Base-by-base conservation (phyloP, 1,139 yeast genomes). In the Magnusiomyces sp. region DNA sequence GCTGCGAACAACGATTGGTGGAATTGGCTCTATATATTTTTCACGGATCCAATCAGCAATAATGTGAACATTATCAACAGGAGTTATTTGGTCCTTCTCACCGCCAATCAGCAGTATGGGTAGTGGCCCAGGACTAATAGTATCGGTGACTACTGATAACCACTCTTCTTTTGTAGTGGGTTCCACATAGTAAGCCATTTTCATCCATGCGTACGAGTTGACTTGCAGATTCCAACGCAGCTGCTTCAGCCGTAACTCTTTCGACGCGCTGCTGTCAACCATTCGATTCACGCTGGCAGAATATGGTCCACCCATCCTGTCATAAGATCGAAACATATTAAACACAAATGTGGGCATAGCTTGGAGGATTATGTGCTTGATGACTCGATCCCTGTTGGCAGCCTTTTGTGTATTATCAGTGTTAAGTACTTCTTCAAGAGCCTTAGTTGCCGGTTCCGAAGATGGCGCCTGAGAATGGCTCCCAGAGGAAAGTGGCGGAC, bases 161-260 rank as follows among this genome's bases (percentile, higher is more conserved):
- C 83, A 67, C 47, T 80, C 83, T 4, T 71, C 65, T 20, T 62
- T 59, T 5, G 67, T 67, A 10, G 77, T 73, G 16, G 72, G 68
- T 27, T 63, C 55, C 56, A 81, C 76, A 1, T 82, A 81, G 43
- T 63, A 58, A 1, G 76, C 71, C 54, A 82, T 81, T 48, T 71
- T 71, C 52, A 85, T 66, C 61, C 84, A 74, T 2, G 79, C 69
- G 2, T 58, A 55, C 0, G 89, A 74, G 50, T 77, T 72, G 11
- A 82, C 76, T 62, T 83, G 88, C 56, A 83, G 61, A 61, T 85
- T 84, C 84, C 88, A 81, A 47, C 89, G 67, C 45, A 84, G 71
- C 62, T 84, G 94, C 36, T 79, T 70, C 43, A 75, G 62, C 50
- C 79, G 73, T 40, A 75, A 71, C 58, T 76, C 75, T 5, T 70